Conservation (phyloP, 169 alveolate genomes). For the Plasmodium gonderi region DNA sequence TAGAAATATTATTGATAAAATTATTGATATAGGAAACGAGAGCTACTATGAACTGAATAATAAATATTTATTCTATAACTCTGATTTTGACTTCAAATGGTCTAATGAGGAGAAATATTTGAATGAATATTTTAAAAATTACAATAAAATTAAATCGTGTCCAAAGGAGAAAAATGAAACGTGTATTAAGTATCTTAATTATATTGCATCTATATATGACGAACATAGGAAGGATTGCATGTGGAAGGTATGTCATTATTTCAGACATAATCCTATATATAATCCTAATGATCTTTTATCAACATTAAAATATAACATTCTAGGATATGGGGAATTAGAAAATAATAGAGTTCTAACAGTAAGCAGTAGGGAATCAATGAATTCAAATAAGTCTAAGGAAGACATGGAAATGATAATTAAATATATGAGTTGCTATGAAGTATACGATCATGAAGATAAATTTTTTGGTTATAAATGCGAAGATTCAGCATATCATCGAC, state of each 20-base stretch:
- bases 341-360: neutral
- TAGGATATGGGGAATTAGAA: neutral
- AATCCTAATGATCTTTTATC: neutral
- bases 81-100: neutral
- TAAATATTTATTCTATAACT: neutral
- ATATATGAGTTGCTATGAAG: neutral
- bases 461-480: neutral
- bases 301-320: neutral
- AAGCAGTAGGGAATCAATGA: neutral
- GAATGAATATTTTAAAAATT: neutral
- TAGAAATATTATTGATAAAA: neutral
- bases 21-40: neutral
- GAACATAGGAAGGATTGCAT: neutral
- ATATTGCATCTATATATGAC: neutral
- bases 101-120: neutral
- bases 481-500: neutral
- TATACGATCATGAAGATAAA: neutral
- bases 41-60: neutral
- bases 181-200: neutral
- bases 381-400: neutral
- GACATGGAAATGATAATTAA: neutral
- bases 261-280: neutral
- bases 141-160: neutral
- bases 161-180: neutral
- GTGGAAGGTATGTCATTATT: neutral